Conservation (phyloP, 2,329 filamentous ascomycete species). For the Pestalotiopsis sp. region DNA sequence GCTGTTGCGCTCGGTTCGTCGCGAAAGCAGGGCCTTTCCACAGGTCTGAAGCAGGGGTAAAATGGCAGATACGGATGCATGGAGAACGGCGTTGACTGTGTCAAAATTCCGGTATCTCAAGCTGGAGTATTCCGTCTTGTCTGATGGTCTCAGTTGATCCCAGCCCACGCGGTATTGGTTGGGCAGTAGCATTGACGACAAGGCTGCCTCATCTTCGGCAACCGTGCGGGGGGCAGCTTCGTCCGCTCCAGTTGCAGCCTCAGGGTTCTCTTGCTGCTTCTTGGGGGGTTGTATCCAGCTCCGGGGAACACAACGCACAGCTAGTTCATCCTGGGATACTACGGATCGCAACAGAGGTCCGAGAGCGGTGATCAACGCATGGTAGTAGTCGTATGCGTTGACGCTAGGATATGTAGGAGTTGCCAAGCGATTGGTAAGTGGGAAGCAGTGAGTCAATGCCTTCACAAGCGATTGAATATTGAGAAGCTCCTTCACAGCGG, state of each 20-base stretch:
- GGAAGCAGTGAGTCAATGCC: conserved; percentile 75
- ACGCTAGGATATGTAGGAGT: conserved; percentile 71
- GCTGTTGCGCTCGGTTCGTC: conserved; percentile 50
- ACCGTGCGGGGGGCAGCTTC: conserved; percentile 15
- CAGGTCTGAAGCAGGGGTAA: conserved; percentile 84
- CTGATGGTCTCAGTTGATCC: conserved; percentile 22
- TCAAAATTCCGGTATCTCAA: conserved; percentile 73
- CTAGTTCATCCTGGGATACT: conserved; percentile 80
- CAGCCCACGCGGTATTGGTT: conserved; percentile 27
- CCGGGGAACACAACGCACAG: conserved; percentile 74
- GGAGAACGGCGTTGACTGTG: conserved; percentile 75
- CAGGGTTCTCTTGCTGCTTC: conserved; percentile 24
- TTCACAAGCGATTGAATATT: conserved; percentile 77
- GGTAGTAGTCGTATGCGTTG: conserved; percentile 85
- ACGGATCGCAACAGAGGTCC: conserved; percentile 79
- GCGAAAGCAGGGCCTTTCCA: conserved; percentile 78
- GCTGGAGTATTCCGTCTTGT: conserved; percentile 30
- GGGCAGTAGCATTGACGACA: conserved; percentile 29
- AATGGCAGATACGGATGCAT: conserved; percentile 78
- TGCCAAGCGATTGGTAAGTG: conserved; percentile 67
- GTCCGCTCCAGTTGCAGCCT: conserved; percentile 16
- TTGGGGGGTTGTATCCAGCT: conserved; percentile 55
- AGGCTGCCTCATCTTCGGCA: conserved; percentile 30
- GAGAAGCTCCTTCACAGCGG: conserved; percentile 76
- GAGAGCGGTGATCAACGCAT: conserved; percentile 72